These are phyloP conservation scores for Penicillium malachiteum DNA, from an alignment of 495 filamentous ascomycete species.

Conservation along the genomic window DNA sequence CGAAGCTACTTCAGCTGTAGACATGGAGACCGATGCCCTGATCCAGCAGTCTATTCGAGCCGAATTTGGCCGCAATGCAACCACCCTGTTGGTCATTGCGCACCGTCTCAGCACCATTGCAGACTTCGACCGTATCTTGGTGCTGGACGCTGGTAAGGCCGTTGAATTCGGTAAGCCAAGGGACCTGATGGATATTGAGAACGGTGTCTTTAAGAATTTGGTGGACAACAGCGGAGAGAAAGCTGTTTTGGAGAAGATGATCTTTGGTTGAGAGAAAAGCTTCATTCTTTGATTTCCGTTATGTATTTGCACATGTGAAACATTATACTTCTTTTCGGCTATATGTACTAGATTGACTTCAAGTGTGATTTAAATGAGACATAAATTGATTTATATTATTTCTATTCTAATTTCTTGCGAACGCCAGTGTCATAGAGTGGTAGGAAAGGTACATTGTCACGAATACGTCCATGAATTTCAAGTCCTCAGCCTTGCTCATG, in stretches of 20 bases:
- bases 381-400: neutral
- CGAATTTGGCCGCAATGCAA: constrained; percentile 67
- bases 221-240: constrained; percentile 74
- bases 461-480: neutral
- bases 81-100: constrained; percentile 81
- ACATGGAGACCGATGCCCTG: constrained; percentile 79
- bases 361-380: neutral
- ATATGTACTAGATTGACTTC: neutral
- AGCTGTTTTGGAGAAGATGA: constrained; percentile 56
- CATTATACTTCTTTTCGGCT: too few species aligned
- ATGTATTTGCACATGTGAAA: neutral
- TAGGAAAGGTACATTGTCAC: constrained; percentile 15
- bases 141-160: constrained; percentile 71
- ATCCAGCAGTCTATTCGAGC: constrained; percentile 82
- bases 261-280: neutral
- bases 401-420: neutral
- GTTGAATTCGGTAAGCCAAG: constrained; percentile 71
- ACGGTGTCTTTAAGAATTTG: constrained; percentile 66
- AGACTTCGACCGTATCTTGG: constrained; percentile 82
- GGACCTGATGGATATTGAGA: constrained; percentile 60
- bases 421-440: neutral
- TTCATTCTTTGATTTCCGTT: neutral
- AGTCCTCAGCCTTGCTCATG: neutral
- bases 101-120: constrained; percentile 84
- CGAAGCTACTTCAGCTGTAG: constrained; percentile 86